These are phyloP conservation scores for Phytophthora uliginosa DNA, from an alignment of 352 stramenopile genomes.

Conservation along the genomic window DNA sequence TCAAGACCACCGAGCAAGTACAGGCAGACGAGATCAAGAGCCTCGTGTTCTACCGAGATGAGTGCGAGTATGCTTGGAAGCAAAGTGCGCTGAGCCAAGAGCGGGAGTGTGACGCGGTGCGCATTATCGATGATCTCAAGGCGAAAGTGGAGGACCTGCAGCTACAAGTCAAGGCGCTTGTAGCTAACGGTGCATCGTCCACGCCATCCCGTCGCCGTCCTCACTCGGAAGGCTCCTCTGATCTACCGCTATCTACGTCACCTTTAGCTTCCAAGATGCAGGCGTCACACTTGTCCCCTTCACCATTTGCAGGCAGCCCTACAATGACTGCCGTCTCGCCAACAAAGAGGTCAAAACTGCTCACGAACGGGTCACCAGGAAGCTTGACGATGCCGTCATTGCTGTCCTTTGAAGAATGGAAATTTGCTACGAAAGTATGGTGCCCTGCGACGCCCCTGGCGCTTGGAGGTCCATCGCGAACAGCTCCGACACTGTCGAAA, in stretches of 20 bases:
- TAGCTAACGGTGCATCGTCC: slow-evolving; percentile 21
- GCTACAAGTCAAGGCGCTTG: slow-evolving; percentile 55
- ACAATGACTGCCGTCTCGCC: neutral
- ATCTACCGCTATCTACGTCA: neutral
- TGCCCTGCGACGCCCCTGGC: slow-evolving; percentile 29
- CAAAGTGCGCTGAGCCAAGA: slow-evolving; percentile 65
- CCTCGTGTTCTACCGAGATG: slow-evolving; percentile 77
- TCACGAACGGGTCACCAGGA: neutral
- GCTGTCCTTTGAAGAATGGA: slow-evolving; percentile 75
- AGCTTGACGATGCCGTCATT: slow-evolving; percentile 23
- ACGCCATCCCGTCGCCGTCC: slow-evolving; percentile 16
- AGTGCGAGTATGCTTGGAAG: slow-evolving; percentile 78
- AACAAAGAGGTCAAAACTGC: slow-evolving; percentile 15
- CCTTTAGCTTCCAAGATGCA: slow-evolving; percentile 4
- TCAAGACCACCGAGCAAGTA: slow-evolving; percentile 69
- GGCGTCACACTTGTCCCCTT: neutral
- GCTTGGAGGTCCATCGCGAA: slow-evolving; percentile 18
- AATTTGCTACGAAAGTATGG: slow-evolving; percentile 64
- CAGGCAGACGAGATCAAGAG: slow-evolving; percentile 80
- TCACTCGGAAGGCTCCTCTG: slow-evolving; percentile 3
- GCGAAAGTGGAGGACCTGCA: slow-evolving; percentile 66
- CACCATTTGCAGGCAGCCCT: neutral
- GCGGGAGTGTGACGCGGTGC: slow-evolving; percentile 67
- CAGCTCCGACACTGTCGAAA: slow-evolving; percentile 45
- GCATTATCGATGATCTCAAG: slow-evolving; percentile 79